Evolutionary conservation across 164 flowering plant genomes (phyloP), one percentile per base, ranked within the genome.

Genomic region (Litsea cubeba): DNA sequence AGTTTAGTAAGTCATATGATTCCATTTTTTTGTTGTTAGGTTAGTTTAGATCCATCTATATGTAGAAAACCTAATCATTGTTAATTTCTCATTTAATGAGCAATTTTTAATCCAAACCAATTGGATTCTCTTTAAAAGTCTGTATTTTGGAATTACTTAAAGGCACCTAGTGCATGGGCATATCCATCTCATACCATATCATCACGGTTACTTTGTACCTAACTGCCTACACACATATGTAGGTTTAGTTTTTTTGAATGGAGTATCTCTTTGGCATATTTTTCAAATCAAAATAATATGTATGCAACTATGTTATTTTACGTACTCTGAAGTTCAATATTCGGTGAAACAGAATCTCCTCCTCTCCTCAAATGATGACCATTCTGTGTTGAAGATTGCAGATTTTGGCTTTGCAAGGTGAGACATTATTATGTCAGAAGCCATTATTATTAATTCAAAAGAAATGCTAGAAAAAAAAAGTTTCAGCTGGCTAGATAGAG

Each of bases 371-470:
- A 86, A 84, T 75, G 92, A 86, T 58, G 78, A 79, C 70, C 83
- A 79, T 71, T 80, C 94, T 63, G 84, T 86, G 62, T 71, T 95
- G 83, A 95, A 95, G 88, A 92, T 95, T 80, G 99, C 99, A n/a
- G 99, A 93, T 82, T 95, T 95, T 82, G 99, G 99, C 71, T 95
- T 93, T 85, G 99, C 99, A 32, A 92, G 98, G 99, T 93, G 77
- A 78, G 54, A 17, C 20, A 35, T 24, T 63, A 22, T 65, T 20
- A 28, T 64, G 57, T 22, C 40, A n/a, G 22, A 24, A 50, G 46
- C 46, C n/a, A 54, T 15, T 20, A 54, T 17, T 14, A 54, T 54
- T 54, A 20, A 14, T 54, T 8, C 60, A 15, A 54, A 17, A 22
- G 40, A 62, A 54, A 30, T 8, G 24, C 67, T 64, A 18, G 3